These are phyloP conservation scores for Kalaharituber pfeilii DNA, from an alignment of 2,329 filamentous ascomycete species.

Conservation along the genomic window DNA sequence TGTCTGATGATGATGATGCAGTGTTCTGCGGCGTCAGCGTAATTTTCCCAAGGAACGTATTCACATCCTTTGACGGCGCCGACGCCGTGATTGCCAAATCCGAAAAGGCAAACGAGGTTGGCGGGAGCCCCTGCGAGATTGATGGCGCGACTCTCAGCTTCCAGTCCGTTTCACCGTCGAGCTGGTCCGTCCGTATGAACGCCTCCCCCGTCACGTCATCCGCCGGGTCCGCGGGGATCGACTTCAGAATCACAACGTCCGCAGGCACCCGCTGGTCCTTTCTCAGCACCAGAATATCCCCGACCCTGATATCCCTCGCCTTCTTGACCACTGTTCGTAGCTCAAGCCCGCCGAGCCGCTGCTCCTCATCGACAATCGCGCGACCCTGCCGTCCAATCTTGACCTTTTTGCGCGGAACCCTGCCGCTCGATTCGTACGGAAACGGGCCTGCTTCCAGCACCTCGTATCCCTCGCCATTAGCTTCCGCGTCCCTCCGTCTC, in stretches of 20 bases:
- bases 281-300: slow-evolving; percentile 79
- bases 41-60: slow-evolving; percentile 58
- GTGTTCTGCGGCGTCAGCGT: slow-evolving; percentile 1
- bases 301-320: slow-evolving; percentile 77
- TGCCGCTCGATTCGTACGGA: slow-evolving; percentile 34
- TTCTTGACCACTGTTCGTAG: slow-evolving; percentile 44
- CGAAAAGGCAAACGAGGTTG: slow-evolving; percentile 34
- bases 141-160: slow-evolving; percentile 79
- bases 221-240: slow-evolving; percentile 42
- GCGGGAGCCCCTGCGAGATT: slow-evolving; percentile 59
- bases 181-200: slow-evolving; percentile 91
- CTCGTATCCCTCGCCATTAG: slow-evolving; percentile 58
- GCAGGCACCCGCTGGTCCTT: slow-evolving; percentile 90
- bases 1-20: slow-evolving; percentile 26
- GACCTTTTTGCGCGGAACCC: slow-evolving; percentile 50
- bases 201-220: slow-evolving; percentile 48
- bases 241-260: slow-evolving; percentile 85
- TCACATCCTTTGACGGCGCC: slow-evolving; percentile 83
- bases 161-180: slow-evolving; percentile 98
- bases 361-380: slow-evolving; percentile 7
- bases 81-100: slow-evolving; percentile 49
- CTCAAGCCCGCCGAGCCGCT: slow-evolving; percentile 2
- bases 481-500: slow-evolving; percentile 73
- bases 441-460: slow-evolving; percentile 27
- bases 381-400: slow-evolving; percentile 31